These are phyloP conservation scores for Cadophora malorum DNA, from an alignment of 2,329 filamentous ascomycete species.

Conservation along the genomic window DNA sequence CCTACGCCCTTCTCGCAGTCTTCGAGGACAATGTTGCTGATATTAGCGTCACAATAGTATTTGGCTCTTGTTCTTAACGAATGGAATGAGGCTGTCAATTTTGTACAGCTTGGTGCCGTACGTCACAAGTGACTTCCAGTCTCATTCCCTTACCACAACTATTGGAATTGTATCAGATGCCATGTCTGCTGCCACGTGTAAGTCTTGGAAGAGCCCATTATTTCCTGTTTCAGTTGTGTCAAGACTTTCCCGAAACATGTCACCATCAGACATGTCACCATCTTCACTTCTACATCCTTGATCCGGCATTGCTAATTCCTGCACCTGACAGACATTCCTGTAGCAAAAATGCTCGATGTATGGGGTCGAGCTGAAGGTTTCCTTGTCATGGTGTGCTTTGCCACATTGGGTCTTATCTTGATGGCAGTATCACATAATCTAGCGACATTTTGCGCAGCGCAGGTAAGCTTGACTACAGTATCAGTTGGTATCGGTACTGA, in stretches of 20 bases:
- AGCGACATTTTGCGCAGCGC: slow-evolving; percentile 62
- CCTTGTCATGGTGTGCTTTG: slow-evolving; percentile 57
- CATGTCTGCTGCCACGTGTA: slow-evolving; percentile 63
- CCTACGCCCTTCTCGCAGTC: not conserved
- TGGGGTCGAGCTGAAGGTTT: slow-evolving; percentile 75
- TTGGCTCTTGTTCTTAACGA: slow-evolving; percentile 51
- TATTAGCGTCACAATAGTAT: slow-evolving; percentile 47
- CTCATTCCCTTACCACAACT: slow-evolving; percentile 46
- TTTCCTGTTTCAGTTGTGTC: too few relatives aligned
- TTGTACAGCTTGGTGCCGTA: slow-evolving; percentile 35
- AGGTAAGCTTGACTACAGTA: slow-evolving; percentile 28
- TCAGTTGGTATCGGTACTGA: not conserved
- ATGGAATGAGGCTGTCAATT: slow-evolving; percentile 49
- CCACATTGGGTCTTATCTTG: slow-evolving; percentile 63
- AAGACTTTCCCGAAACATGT: too few relatives aligned
- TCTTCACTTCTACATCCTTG: too few relatives aligned
- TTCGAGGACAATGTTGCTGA: not conserved
- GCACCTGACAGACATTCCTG: slow-evolving; percentile 51
- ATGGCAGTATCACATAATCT: slow-evolving; percentile 68
- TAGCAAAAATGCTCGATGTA: slow-evolving; percentile 71
- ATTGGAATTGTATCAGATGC: slow-evolving; percentile 61
- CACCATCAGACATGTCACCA: too few relatives aligned
- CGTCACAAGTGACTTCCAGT: slow-evolving; percentile 36
- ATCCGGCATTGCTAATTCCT: too few relatives aligned
- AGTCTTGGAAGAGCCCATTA: too few relatives aligned